Evolutionary conservation across 306 rosid genomes (phyloP), one percentile per base, ranked within the genome.

Genomic region (Glycine tomentella): DNA sequence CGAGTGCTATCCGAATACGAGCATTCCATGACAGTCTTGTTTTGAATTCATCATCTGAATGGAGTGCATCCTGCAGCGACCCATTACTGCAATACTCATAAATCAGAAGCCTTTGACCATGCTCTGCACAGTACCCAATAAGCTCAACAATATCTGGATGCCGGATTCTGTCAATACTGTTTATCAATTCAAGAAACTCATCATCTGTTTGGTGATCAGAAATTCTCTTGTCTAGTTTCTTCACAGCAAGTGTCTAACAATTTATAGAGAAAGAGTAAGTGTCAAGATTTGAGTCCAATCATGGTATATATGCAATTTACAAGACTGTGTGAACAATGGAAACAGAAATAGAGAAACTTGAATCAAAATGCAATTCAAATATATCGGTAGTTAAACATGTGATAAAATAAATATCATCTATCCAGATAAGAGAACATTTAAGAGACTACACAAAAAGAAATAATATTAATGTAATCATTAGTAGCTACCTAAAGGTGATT

Each of bases 1-100:
- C 95, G n/a, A 95, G 97, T 75, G 98, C 97, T 90, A 92, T 88
- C 86, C 89, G 88, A 84, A 91, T 86, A 48, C 98, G 97, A 74
- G 89, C 71, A 87, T 90, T 91, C 98, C 98, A 95, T 1, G 97
- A 83, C 63, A 91, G 88, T 36, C 77, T 89, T 77, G 77, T 87
- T 80, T 85, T 89, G 57, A 71, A 86, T 75, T 92, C 98, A 70
- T 91, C 91, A 34, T 90, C 91, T 42, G 86, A 83, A 88, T 95
- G 98, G 75, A 95, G 83, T 61, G 88, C 90, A 79, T 91, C 97
- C 69, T 89, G 89, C 78, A 95, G 88, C 3, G 98, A 84, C 55
- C 97, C 95, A 69, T 88, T 87, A 82, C 88, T 88, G 86, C 97
- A 95, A 83, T 91, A 92, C 86, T 95, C 97, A 25, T 88, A 86